phyloP scores from a whole-genome alignment of 441 rosid species.

The Jatropha multifida region DNA sequence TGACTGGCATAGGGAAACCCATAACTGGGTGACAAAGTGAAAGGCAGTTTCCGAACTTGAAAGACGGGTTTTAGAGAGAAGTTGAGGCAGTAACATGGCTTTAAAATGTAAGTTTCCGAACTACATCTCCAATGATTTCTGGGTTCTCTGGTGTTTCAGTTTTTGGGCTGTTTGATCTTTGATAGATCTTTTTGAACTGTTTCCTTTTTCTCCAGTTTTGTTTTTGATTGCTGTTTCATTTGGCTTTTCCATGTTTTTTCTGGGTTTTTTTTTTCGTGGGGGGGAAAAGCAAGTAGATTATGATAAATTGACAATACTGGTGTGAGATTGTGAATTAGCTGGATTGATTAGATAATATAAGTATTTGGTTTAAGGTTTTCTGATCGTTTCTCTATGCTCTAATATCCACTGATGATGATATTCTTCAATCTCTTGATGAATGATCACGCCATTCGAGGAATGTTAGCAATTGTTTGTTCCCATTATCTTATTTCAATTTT shows the following conservation, averaged over 20 bases:
- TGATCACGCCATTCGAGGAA: neutral
- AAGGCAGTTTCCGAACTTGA: too few species aligned
- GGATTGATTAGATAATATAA: neutral
- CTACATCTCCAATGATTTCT: neutral
- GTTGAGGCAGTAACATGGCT: constrained; percentile 24
- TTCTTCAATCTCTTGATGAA: neutral
- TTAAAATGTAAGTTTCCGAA: constrained; percentile 23
- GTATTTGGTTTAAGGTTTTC: neutral
- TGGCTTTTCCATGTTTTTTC: neutral
- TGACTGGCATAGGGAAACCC: neutral
- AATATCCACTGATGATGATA: neutral
- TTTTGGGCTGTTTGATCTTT: neutral
- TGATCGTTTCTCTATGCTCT: neutral
- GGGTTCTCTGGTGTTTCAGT: constrained; percentile 7
- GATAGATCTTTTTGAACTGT: neutral
- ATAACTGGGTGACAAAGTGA: neutral
- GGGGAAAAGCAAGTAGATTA: neutral
- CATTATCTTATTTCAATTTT: neutral
- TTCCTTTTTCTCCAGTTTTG: neutral
- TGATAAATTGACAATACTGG: neutral
- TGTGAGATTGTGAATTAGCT: neutral
- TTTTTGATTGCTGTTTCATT: neutral
- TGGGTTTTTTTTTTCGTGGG: too few species aligned
- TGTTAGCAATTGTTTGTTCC: neutral
- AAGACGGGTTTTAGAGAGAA: neutral